Base-by-base conservation (phyloP, 2,329 filamentous ascomycete species). In the Fonsecaea monophora region DNA sequence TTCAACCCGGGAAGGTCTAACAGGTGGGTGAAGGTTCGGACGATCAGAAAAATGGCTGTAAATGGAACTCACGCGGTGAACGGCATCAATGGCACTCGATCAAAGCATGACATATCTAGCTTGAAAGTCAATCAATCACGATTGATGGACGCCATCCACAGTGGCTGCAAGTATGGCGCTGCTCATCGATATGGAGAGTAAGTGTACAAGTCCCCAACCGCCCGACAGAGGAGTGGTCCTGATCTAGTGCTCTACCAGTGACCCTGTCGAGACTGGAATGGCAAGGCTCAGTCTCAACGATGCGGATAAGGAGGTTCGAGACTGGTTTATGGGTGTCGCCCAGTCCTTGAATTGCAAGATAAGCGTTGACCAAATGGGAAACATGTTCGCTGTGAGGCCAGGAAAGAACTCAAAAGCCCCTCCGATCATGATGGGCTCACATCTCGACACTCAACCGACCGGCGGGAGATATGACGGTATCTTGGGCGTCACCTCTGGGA, bases 401-500 rank as follows among this genome's bases (percentile, higher is more conserved):
- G 91, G 91, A 0, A 79, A 84, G 64, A 78, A 79, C 60, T 80
- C 82, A 18, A 82, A 85, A 32, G 85, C 85, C 1, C 82, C 86
- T 8, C 85, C 90, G 0, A 90, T 89, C 1, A 91, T 87, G 68
- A 89, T 87, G 34, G 90, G 90, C 1, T 90, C 87, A 6, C 90
- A 93, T 75, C 75, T 90, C 2, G 88, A 90, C 35, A 71, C 70
- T 18, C 70, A 71, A 54, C 70, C 70, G 8, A 71, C 69, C 0
- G 90, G 89, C 1, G 90, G 89, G 0, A 79, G 89, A 42, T 92
- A 92, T 66, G 90, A 92, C 74, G 92, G 92, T 0, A 92, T 94
- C 37, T 78, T 95, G 0, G 92, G 92, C 7, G 85, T 95, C 4
- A 83, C 86, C 30, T 87, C 91, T 0, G 92, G 88, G 0, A 81